Base-by-base conservation (phyloP, 179 eudicot species). In the Beta macrorhiza region DNA sequence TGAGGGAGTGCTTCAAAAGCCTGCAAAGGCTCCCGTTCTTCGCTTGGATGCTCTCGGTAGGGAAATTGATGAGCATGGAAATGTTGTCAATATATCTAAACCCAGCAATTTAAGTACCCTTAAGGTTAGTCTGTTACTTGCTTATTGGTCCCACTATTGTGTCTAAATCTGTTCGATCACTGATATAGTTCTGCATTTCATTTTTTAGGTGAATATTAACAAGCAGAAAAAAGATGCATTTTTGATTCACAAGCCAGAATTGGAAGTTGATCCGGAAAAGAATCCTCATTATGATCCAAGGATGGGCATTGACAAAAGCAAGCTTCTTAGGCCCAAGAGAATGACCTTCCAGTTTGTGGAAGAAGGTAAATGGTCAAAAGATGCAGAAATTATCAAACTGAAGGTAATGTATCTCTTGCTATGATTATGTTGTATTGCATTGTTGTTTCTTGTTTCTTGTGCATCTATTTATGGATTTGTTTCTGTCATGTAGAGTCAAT, bases 281-380 rank as follows among this genome's bases (percentile, higher is more conserved):
- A 90, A 96, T 88, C 98, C 99, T 64, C 91, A 90, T 82, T 96
- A 88, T 87, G 99, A 96, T 82, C 86, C 97, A 4, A 89, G 94
- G 84, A 92, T 96, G 99, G 99, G 97, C 71, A 91, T 96, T 29
- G 84, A 96, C 84, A 88, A 95, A 73, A 90, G 78, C 76, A 94
- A 96, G 86, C 86, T 96, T 77, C 88, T 96, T 75, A 91, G 99
- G 88, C 98, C 99, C 73, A 96, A 92, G 87, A 92, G 90, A 82
- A 85, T 86, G 87, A 87, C 67, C 56, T 94, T 96, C 85, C 98
- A 86, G 88, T 96, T 96, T 90, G 99, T 94, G 29, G 98, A 94
- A 87, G 99, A 96, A 91, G 99, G 99, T 51, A 94, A 94, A 88
- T 96, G 99, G 99, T 87, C 98, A 20, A 91, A 83, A 85, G 98